Conservation (phyloP, 2,329 filamentous ascomycete genomes). For the Aspergillus sp. region DNA sequence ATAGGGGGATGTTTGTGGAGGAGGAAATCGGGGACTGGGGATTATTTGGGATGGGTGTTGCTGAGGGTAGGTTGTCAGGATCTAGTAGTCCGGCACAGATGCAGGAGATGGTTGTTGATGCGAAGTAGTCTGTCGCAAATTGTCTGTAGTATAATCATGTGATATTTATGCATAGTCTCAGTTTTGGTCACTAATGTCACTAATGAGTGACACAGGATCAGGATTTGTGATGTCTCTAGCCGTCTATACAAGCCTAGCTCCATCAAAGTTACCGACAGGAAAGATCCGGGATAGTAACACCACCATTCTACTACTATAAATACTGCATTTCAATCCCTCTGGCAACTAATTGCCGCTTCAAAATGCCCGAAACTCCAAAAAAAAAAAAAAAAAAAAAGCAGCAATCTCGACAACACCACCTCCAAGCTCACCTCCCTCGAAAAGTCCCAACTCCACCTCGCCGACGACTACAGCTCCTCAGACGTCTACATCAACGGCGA, state of each 20-base stretch:
- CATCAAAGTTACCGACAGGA: too few relatives aligned
- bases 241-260: too few relatives aligned
- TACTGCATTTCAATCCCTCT: too few relatives aligned
- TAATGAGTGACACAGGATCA: too few relatives aligned
- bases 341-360: too few relatives aligned
- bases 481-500: conserved; percentile 13
- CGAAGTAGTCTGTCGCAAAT: too few relatives aligned
- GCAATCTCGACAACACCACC: not conserved
- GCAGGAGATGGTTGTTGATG: not conserved
- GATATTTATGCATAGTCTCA: too few relatives aligned
- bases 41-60: conserved; percentile 3
- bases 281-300: too few relatives aligned
- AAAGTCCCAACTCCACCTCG: conserved; percentile 7
- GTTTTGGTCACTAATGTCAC: too few relatives aligned
- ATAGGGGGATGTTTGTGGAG: conserved; percentile 50
- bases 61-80: not conserved
- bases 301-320: too few relatives aligned
- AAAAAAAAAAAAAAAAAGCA: conserved; percentile 1
- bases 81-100: not conserved
- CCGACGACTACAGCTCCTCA: conserved; percentile 6
- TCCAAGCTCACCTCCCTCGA: conserved; percentile 6
- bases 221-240: too few relatives aligned
- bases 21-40: conserved; percentile 51
- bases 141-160: too few relatives aligned
- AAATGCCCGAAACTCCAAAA: not conserved